Percentiles rank a stretch among this genome's conserved stretches.
Conservation (phyloP, 2,329 filamentous ascomycete species). For the Simplicillium aogashimaense region DNA sequence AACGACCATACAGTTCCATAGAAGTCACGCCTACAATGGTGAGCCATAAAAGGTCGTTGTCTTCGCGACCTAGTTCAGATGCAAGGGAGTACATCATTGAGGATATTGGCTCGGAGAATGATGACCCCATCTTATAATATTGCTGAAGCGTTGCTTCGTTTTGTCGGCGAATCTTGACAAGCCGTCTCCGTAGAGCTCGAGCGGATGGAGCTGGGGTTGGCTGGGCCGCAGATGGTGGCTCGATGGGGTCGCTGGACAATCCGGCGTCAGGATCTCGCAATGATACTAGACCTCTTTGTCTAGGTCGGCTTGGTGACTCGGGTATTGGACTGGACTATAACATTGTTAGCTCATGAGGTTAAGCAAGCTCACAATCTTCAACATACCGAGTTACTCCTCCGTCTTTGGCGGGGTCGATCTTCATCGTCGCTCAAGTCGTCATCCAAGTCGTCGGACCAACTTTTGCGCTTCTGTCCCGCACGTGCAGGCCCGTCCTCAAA, state of each 20-base stretch:
- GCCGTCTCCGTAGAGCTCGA: constrained; percentile 58
- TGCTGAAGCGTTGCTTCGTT: constrained; percentile 66
- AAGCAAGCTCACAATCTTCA: not conserved
- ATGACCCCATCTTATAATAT: constrained; percentile 82
- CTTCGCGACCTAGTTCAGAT: constrained; percentile 88
- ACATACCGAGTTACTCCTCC: constrained; percentile 79
- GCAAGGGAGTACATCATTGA: constrained; percentile 92
- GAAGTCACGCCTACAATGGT: constrained; percentile 93
- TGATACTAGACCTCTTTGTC: constrained; percentile 49
- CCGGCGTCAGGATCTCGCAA: constrained; percentile 36
- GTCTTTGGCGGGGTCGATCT: constrained; percentile 65
- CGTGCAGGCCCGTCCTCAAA: constrained; percentile 32
- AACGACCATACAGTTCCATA: constrained; percentile 81
- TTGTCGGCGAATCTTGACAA: constrained; percentile 66
- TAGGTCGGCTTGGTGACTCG: constrained; percentile 50
- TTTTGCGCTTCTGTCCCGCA: constrained; percentile 66
- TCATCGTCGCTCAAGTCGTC: constrained; percentile 65
- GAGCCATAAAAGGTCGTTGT: constrained; percentile 93
- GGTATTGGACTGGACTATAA: constrained; percentile 55
- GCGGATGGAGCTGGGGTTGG: constrained; percentile 57
- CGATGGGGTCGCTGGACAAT: constrained; percentile 36
- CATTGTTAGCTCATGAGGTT: constrained; percentile 11
- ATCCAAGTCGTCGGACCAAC: constrained; percentile 61
- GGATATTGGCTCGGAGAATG: constrained; percentile 89
- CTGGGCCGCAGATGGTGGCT: constrained; percentile 49